A percentile compares a stretch with the other conserved stretches of the same genome.
phyloP scores from a whole-genome alignment of 345 rosid genomes.

The Litchi chinensis region DNA sequence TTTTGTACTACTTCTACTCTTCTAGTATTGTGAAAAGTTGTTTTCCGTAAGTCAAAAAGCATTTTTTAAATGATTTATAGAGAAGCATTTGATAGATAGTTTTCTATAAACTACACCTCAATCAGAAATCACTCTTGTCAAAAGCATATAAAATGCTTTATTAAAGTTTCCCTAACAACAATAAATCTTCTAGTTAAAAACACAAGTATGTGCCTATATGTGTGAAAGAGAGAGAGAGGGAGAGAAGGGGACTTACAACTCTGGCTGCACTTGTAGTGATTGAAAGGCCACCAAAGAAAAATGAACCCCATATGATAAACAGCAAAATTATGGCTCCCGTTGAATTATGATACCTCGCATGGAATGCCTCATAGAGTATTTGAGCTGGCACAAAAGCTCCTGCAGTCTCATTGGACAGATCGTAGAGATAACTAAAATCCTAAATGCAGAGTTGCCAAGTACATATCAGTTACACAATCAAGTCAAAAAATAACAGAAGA shows the following conservation, averaged over 20 bases:
- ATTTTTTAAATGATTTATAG: no score
- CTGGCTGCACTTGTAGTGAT: conserved; percentile 65
- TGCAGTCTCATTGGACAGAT: conserved; percentile 56
- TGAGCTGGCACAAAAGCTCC: conserved; percentile 65
- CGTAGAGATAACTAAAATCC: conserved; percentile 52
- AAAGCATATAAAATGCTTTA: no score
- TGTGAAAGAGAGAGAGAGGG: neutral
- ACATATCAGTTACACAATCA: neutral
- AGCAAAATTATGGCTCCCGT: conserved; percentile 60
- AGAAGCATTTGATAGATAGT: no score
- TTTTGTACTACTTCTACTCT: no score
- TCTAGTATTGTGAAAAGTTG: no score
- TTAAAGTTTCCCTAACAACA: no score
- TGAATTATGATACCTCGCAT: conserved; percentile 57
- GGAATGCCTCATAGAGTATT: conserved; percentile 65
- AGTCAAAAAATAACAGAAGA: neutral
- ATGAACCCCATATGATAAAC: conserved; percentile 61
- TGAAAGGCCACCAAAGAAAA: conserved; percentile 72
- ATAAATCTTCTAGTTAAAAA: no score
- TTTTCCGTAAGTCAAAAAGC: no score
- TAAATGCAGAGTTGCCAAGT: conserved; percentile 22
- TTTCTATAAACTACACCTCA: no score
- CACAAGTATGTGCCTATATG: neutral
- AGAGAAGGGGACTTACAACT: conserved; percentile 38
- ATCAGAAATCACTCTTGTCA: no score